phyloP scores from a whole-genome alignment of 2,329 filamentous ascomycete species.

The Sordariomycetes sp. region DNA sequence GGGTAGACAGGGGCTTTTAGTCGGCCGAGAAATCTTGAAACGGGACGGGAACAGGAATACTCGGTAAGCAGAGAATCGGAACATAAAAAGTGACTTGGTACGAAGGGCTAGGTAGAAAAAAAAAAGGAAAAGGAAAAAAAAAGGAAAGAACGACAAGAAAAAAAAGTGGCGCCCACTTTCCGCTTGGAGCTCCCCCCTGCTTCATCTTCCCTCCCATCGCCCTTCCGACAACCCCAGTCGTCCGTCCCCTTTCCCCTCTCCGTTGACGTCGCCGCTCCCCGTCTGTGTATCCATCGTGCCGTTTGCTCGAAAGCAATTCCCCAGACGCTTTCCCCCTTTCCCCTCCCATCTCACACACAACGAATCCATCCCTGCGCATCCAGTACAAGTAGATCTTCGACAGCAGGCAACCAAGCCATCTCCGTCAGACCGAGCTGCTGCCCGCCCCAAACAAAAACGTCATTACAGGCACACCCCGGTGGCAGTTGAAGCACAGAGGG shows the following conservation, averaged over 20 bases:
- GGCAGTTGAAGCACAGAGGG: neutral
- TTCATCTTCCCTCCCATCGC: conserved; percentile 3
- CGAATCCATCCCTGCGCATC: neutral
- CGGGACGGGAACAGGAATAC: neutral
- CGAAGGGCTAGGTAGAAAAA: neutral
- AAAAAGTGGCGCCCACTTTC: conserved; percentile 8
- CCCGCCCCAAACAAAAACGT: neutral
- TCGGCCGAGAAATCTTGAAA: neutral
- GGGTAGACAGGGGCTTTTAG: neutral
- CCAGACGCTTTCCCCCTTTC: neutral
- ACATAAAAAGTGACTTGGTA: neutral
- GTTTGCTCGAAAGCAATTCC: neutral
- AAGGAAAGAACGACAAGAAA: neutral
- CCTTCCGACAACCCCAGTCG: neutral
- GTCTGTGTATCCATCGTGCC: neutral
- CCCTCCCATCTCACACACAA: neutral
- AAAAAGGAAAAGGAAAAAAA: neutral
- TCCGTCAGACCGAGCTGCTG: neutral
- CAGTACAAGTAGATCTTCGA: neutral
- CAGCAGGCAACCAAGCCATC: neutral
- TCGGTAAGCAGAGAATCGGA: neutral
- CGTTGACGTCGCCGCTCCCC: neutral
- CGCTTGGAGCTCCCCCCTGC: conserved; percentile 2
- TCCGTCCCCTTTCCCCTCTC: conserved; percentile 4
- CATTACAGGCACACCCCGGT: neutral